A percentile compares a stretch with the other conserved stretches of the same genome.
phyloP scores from a whole-genome alignment of 208 protist species.

The Naegleria fowleri region DNA sequence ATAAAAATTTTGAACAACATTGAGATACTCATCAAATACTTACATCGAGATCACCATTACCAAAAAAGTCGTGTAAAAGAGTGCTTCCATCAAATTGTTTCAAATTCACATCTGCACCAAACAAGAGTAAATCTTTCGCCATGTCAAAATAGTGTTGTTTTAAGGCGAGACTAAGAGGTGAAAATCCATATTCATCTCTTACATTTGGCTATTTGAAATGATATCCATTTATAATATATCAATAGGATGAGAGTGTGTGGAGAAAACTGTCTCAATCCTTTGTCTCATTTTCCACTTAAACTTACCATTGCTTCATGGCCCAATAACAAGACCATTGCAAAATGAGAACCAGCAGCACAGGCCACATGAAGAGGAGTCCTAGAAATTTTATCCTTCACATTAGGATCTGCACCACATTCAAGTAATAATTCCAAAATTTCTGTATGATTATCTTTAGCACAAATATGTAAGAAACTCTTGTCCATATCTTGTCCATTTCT shows the following conservation, averaged over 20 bases:
- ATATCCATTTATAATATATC: too few species aligned
- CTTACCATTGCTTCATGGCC: background rate
- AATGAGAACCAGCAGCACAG: background rate
- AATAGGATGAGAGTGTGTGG: too few species aligned
- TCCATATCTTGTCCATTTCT: background rate
- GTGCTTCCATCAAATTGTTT: constrained; percentile 2
- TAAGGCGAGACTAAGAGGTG: background rate
- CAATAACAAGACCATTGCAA: background rate
- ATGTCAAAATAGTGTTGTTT: background rate
- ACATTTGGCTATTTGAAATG: background rate
- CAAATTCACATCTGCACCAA: constrained; percentile 4
- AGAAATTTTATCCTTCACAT: background rate
- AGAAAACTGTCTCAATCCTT: too few species aligned
- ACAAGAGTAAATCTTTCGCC: constrained; percentile 6
- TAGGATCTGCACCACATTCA: background rate
- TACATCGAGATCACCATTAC: background rate
- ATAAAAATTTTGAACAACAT: too few species aligned
- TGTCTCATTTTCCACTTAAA: too few species aligned
- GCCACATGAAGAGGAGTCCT: background rate
- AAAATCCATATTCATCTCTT: constrained; percentile 15
- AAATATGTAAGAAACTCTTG: background rate
- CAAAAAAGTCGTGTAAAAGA: background rate
- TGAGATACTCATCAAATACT: too few species aligned
- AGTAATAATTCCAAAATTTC: background rate
- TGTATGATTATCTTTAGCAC: background rate